Conservation (phyloP, 768 basidiomycete genomes). For the Rhizopogon salebrosus region DNA sequence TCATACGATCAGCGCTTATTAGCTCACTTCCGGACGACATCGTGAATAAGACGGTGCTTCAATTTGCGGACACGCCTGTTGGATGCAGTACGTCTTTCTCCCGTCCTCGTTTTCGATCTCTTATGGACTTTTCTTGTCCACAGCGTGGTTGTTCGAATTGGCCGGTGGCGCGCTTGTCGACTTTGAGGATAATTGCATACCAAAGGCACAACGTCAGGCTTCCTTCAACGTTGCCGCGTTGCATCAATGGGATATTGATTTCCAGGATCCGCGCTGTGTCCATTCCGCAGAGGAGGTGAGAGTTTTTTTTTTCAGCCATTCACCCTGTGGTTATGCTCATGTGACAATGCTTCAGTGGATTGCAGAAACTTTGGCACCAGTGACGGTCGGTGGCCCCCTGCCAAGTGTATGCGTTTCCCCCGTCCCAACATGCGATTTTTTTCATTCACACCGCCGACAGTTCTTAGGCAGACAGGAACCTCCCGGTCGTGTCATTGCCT, state of each 20-base stretch:
- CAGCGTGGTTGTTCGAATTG: conserved; percentile 91
- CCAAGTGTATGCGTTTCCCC: conserved; percentile 62
- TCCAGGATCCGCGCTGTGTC: conserved; percentile 77
- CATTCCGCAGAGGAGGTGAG: conserved; percentile 76
- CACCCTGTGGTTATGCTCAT: background rate
- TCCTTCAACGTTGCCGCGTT: conserved; percentile 83
- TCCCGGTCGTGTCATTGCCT: conserved; percentile 54
- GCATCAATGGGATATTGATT: conserved; percentile 88
- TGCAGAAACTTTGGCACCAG: conserved; percentile 59
- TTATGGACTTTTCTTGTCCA: background rate
- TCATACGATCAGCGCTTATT: conserved; percentile 82
- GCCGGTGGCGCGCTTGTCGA: conserved; percentile 78
- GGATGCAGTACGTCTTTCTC: conserved; percentile 73
- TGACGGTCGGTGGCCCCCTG: conserved; percentile 74
- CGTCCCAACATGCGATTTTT: background rate
- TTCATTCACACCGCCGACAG: conserved; percentile 30
- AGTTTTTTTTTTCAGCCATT: background rate
- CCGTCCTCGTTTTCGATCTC: background rate
- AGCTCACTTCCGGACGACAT: conserved; percentile 83
- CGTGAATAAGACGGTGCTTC: conserved; percentile 74
- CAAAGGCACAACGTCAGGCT: conserved; percentile 74
- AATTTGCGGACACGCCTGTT: conserved; percentile 79
- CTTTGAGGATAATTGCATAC: conserved; percentile 68
- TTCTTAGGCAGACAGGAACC: conserved; percentile 73
- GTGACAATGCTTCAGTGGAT: conserved; percentile 60